Percentiles rank a stretch among this genome's conserved stretches.
These are phyloP conservation scores for Arthrobotrys sphaeroides DNA, from an alignment of 2,329 filamentous ascomycete species.

Conservation along the genomic window DNA sequence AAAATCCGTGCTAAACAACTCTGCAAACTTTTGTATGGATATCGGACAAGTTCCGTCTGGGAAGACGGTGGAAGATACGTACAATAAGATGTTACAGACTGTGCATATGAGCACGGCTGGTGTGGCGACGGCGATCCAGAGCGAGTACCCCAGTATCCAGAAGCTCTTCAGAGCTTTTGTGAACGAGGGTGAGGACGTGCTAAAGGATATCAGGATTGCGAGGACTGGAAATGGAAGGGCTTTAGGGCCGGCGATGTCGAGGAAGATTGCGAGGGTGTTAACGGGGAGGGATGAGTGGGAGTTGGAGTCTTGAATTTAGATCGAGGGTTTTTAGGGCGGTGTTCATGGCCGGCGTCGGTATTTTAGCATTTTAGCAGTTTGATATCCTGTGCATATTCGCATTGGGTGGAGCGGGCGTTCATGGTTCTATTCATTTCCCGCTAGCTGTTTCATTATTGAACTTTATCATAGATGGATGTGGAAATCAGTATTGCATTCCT, in stretches of 20 bases:
- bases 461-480: no score
- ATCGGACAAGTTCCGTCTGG: conserved; percentile 78
- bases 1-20: conserved; percentile 36
- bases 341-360: neutral
- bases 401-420: neutral
- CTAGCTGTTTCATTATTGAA: neutral
- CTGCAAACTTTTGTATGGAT: conserved; percentile 79
- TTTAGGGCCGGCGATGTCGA: conserved; percentile 70
- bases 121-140: conserved; percentile 75
- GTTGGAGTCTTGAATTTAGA: conserved; percentile 38
- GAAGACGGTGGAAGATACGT: conserved; percentile 73
- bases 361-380: neutral
- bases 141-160: conserved; percentile 69
- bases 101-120: conserved; percentile 76
- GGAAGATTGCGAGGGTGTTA: conserved; percentile 70
- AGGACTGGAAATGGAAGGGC: conserved; percentile 67
- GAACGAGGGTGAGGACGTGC: conserved; percentile 67
- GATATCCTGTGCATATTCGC: neutral
- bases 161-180: conserved; percentile 71
- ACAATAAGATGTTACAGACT: conserved; percentile 78
- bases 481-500: neutral
- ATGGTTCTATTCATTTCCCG: neutral
- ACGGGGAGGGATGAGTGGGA: conserved; percentile 64
- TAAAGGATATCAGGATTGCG: conserved; percentile 68
- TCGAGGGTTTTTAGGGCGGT: conserved; percentile 6